Evolutionary conservation across 805 yeast genomes (phyloP).

Genomic region (Myxozyma vanderwaltii): DNA sequence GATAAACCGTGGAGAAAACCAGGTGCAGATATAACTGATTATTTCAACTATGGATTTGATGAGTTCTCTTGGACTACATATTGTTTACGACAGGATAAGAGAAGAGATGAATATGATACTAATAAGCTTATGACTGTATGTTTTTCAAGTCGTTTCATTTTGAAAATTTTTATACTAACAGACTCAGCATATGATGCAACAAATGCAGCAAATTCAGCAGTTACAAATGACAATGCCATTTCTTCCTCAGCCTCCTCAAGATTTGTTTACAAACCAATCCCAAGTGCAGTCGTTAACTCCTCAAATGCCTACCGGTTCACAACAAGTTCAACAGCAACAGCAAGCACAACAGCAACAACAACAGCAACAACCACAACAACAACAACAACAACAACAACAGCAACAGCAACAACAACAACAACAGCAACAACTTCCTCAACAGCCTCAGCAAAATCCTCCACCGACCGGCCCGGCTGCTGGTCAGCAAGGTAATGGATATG

Average conservation of each 20-base stretch:
- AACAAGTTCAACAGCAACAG: slow-evolving; percentile 8
- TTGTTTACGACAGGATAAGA: slow-evolving; percentile 80
- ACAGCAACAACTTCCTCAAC: slow-evolving; percentile 1
- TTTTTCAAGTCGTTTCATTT: neutral
- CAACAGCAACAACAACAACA: neutral
- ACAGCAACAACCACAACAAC: slow-evolving; percentile 8
- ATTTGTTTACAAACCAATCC: slow-evolving; percentile 2
- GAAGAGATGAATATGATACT: slow-evolving; percentile 79
- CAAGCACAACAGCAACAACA: neutral
- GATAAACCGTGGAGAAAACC: slow-evolving; percentile 99
- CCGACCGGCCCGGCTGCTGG: slow-evolving; percentile 4
- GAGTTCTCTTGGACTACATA: slow-evolving; percentile 96
- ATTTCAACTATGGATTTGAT: slow-evolving; percentile 95
- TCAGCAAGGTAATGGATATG: slow-evolving; percentile 14
- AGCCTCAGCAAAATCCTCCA: neutral
- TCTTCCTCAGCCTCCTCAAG: slow-evolving; percentile 17
- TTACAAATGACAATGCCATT: slow-evolving; percentile 28
- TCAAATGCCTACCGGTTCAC: too few relatives aligned
- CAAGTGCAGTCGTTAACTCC: too few relatives aligned
- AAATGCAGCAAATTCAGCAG: slow-evolving; percentile 23
- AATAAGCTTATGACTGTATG: slow-evolving; percentile 61
- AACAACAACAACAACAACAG: slow-evolving; percentile 6
- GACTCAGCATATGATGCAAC: slow-evolving; percentile 34
- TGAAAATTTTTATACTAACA: neutral
- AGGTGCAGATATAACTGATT: slow-evolving; percentile 92